These are phyloP conservation scores for Gossypium davidsonii DNA, from an alignment of 441 rosid species.

Conservation along the genomic window DNA sequence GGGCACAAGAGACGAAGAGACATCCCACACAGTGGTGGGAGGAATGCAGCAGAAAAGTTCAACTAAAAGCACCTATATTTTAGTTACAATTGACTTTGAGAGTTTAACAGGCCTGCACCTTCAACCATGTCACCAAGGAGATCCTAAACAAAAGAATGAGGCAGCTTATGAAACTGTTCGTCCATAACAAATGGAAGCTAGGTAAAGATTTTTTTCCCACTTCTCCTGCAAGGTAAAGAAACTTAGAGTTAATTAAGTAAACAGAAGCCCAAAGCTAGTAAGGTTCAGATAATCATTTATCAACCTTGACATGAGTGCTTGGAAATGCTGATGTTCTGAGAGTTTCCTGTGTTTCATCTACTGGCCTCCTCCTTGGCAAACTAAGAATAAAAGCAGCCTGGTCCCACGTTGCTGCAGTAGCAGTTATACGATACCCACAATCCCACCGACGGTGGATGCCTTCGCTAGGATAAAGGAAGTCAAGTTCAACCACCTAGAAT, in stretches of 20 bases:
- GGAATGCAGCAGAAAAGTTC: slow-evolving; percentile 1
- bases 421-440: slow-evolving; percentile 57
- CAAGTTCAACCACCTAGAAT: slow-evolving; percentile 73
- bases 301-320: slow-evolving; percentile 70
- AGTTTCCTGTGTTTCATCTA: slow-evolving; percentile 70
- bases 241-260: slow-evolving; percentile 3
- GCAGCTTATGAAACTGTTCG: slow-evolving; percentile 46
- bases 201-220: slow-evolving; percentile 61
- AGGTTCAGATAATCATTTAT: neutral
- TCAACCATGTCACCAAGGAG: neutral
- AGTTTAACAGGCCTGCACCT: neutral
- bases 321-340: slow-evolving; percentile 69
- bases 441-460: slow-evolving; percentile 77
- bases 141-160: neutral
- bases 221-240: slow-evolving; percentile 44
- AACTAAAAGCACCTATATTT: slow-evolving; percentile 10
- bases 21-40: neutral
- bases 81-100: slow-evolving; percentile 24
- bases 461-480: slow-evolving; percentile 77
- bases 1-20: neutral
- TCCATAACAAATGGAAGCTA: slow-evolving; percentile 60
- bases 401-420: slow-evolving; percentile 74
- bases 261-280: neutral
- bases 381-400: slow-evolving; percentile 81
- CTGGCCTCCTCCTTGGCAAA: slow-evolving; percentile 46